Conservation (phyloP, 73 alveolate species). For the Paramecium pentaurelia region DNA sequence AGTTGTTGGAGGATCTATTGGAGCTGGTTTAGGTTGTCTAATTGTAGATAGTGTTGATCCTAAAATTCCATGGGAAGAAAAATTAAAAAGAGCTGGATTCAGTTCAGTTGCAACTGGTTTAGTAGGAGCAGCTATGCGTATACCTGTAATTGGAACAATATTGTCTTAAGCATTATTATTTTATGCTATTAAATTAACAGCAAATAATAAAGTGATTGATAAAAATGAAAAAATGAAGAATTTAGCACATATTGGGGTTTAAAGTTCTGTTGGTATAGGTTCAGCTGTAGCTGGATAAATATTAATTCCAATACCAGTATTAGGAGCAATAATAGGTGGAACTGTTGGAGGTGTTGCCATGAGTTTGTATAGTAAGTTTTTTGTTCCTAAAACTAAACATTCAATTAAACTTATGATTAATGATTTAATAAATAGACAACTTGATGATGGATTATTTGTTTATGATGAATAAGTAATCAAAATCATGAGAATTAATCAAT, state of each 20-base stretch:
- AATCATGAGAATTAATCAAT: neutral
- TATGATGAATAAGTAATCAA: neutral
- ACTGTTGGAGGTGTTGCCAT: slow-evolving; percentile 48
- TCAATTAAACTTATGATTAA: neutral
- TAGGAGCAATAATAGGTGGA: slow-evolving; percentile 37
- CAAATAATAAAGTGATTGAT: neutral
- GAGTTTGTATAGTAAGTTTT: neutral
- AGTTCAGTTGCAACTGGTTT: slow-evolving; percentile 10
- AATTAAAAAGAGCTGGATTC: slow-evolving; percentile 28
- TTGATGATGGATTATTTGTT: slow-evolving; percentile 19
- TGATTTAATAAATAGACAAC: neutral
- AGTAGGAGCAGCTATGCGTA: slow-evolving; percentile 45
- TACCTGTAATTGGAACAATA: slow-evolving; percentile 28
- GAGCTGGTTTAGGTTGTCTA: slow-evolving; percentile 42
- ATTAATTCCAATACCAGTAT: slow-evolving; percentile 17
- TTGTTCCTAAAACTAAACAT: slow-evolving; percentile 19
- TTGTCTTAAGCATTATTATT: neutral
- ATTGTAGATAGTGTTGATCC: slow-evolving; percentile 43
- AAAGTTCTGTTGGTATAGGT: slow-evolving; percentile 21
- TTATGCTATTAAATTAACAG: slow-evolving; percentile 4
- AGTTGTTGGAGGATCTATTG: slow-evolving; percentile 40
- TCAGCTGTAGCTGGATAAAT: slow-evolving; percentile 44
- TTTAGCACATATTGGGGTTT: slow-evolving; percentile 32
- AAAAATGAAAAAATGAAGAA: neutral
- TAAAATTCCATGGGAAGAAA: slow-evolving; percentile 36